Base-by-base conservation (phyloP, 2,329 filamentous ascomycete species). In the Clonostachys byssicola region DNA sequence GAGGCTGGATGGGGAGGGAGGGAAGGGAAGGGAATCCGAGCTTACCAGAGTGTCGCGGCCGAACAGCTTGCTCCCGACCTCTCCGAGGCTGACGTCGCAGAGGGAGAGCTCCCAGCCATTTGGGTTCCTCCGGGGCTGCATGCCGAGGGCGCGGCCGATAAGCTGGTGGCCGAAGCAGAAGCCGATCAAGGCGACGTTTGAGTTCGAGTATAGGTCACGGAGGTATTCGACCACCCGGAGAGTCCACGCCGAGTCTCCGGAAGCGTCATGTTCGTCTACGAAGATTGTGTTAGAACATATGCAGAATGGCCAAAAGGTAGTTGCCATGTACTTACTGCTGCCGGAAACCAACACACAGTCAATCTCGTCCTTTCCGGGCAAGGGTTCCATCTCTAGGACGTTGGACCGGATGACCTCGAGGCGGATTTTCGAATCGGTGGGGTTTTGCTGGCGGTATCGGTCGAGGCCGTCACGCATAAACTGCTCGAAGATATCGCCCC, bases 111-210 rank as follows among this genome's bases (percentile, higher is more conserved):
- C 73, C 71, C 72, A 75, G 1, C 70, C 70, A 17, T 59, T 62
- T 3, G 67, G 60, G 34, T 61, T 69, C 50, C 64, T 63, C 10
- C 62, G 65, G 3, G 72, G 60, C 33, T 59, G 57, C 6, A 66
- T 63, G 40, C 62, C 66, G 30, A 71, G 56, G 3, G 71, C 71
- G 4, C 72, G 60, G 3, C 66, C 73, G 34, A 76, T 53, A 33
- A 76, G 73, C 55, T 76, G 72, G 43, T 76, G 72, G 2, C 73
- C 72, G 51, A 75, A 76, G 51, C 73, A 76, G 36, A 75, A 62
- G 2, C 73, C 73, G 12, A 75, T 60, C 1, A 74, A 58, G 7
- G 62, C 71, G 12, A 75, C 60, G 1, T 73, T 59, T 6, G 61
- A 65, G 14, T 56, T 53, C 5, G 59, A 55, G 10, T 65, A 60